These are phyloP conservation scores for Bimuria novae-zelandiae DNA, from an alignment of 2,329 filamentous ascomycete species.

Conservation along the genomic window DNA sequence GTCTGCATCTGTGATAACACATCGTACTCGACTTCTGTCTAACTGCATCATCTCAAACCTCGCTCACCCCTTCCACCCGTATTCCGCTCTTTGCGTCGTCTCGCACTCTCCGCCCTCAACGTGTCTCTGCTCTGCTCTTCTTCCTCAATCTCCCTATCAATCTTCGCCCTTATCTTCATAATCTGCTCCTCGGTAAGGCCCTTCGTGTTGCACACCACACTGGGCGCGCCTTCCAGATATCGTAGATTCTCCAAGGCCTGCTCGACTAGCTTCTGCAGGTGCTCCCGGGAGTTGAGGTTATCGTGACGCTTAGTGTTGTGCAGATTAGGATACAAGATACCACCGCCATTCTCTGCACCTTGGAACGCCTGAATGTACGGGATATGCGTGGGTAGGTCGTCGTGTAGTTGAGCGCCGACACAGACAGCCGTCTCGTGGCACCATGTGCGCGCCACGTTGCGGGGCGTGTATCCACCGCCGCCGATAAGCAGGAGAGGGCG, in stretches of 20 bases:
- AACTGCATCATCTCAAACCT: slow-evolving; percentile 22
- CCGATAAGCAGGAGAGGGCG: slow-evolving; percentile 89
- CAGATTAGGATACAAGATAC: slow-evolving; percentile 83
- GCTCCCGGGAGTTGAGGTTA: slow-evolving; percentile 80
- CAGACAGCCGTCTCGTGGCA: slow-evolving; percentile 94
- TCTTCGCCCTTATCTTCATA: slow-evolving; percentile 64
- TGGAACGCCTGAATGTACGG: slow-evolving; percentile 85
- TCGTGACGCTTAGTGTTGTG: slow-evolving; percentile 72
- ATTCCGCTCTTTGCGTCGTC: slow-evolving; percentile 51
- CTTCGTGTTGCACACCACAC: slow-evolving; percentile 73
- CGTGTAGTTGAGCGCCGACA: slow-evolving; percentile 72
- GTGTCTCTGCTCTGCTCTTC: slow-evolving; percentile 64
- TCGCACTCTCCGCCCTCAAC: slow-evolving; percentile 56
- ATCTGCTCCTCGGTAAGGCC: slow-evolving; percentile 72
- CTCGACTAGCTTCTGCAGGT: slow-evolving; percentile 74
- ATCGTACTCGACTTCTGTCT: no score
- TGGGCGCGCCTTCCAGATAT: slow-evolving; percentile 83
- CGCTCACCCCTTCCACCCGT: slow-evolving; percentile 51
- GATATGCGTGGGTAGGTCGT: slow-evolving; percentile 76
- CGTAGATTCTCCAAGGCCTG: slow-evolving; percentile 83
- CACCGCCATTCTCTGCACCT: slow-evolving; percentile 71
- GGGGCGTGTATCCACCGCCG: slow-evolving; percentile 92
- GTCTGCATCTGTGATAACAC: background rate
- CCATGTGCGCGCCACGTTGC: slow-evolving; percentile 96
- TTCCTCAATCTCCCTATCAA: slow-evolving; percentile 70